Conservation (phyloP, 176 grass and related monocot genomes). For the Bromus sterilis region DNA sequence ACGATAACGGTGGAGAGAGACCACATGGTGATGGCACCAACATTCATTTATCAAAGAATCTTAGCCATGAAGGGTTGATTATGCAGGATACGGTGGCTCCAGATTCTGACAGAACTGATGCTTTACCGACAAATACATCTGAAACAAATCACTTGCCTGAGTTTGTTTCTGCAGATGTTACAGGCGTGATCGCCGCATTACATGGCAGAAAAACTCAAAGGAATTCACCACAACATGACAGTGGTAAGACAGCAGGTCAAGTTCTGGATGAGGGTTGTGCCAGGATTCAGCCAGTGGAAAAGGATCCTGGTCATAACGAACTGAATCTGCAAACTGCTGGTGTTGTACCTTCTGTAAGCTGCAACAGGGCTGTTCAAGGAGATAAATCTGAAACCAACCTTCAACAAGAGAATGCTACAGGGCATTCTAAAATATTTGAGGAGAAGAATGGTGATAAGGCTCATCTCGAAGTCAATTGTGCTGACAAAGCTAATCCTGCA, state of each 20-base stretch:
- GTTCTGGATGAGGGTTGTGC: neutral
- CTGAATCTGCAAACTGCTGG: neutral
- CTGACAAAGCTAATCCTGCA: slow-evolving; percentile 5
- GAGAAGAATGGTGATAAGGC: neutral
- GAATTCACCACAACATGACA: slow-evolving; percentile 12
- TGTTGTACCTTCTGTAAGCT: slow-evolving; percentile 4
- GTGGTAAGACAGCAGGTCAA: slow-evolving; percentile 15
- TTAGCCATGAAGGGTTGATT: neutral
- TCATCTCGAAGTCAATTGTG: neutral
- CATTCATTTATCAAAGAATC: slow-evolving; percentile 15
- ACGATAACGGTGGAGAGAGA: neutral
- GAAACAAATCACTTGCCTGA: neutral
- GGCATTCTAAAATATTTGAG: neutral
- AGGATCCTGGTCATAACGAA: neutral
- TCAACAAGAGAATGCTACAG: neutral
- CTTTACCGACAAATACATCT: slow-evolving; percentile 5
- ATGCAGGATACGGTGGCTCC: neutral
- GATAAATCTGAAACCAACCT: slow-evolving; percentile 17
- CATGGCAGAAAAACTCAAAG: neutral
- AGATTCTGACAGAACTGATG: neutral
- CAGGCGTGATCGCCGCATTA: neutral
- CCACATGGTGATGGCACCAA: neutral
- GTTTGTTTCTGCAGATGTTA: neutral
- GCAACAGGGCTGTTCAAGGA: slow-evolving; percentile 7
- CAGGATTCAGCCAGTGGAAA: slow-evolving; percentile 8